These are phyloP conservation scores for Fusarium concolor DNA, from an alignment of 2,329 filamentous ascomycete species.

Conservation along the genomic window DNA sequence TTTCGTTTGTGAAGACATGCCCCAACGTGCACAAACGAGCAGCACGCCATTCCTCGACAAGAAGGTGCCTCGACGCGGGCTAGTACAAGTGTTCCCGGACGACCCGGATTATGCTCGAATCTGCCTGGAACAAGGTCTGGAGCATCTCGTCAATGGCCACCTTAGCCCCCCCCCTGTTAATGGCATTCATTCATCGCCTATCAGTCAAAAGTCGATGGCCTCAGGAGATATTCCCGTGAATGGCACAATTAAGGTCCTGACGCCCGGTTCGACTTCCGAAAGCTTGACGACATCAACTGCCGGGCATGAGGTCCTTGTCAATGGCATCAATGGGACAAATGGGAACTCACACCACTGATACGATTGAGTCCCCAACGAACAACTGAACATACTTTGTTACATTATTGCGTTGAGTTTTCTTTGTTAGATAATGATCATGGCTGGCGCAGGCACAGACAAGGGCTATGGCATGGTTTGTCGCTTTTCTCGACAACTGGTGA, in stretches of 20 bases:
- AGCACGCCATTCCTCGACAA: slow-evolving; percentile 66
- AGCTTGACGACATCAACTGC: slow-evolving; percentile 24
- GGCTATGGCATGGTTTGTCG: slow-evolving; percentile 33
- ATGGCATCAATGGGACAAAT: slow-evolving; percentile 48
- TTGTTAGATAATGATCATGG: slow-evolving; percentile 46
- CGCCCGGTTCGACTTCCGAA: slow-evolving; percentile 32
- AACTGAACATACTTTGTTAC: slow-evolving; percentile 33
- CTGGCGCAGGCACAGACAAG: slow-evolving; percentile 42
- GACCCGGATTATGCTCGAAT: slow-evolving; percentile 68
- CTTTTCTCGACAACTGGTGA: slow-evolving; percentile 37
- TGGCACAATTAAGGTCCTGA: slow-evolving; percentile 45
- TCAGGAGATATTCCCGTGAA: slow-evolving; percentile 47
- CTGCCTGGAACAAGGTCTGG: slow-evolving; percentile 68
- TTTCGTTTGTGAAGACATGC: slow-evolving; percentile 63
- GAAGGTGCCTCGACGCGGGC: slow-evolving; percentile 65
- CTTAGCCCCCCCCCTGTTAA: slow-evolving; percentile 60
- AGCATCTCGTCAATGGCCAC: slow-evolving; percentile 62
- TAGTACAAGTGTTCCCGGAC: slow-evolving; percentile 64
- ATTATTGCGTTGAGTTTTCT: slow-evolving; percentile 43
- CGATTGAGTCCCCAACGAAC: slow-evolving; percentile 10
- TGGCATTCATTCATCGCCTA: slow-evolving; percentile 61
- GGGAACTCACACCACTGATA: slow-evolving; percentile 27
- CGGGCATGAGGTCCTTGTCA: slow-evolving; percentile 44
- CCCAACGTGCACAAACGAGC: slow-evolving; percentile 61
- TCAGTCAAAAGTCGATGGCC: slow-evolving; percentile 51